Evolutionary conservation across 73 alveolate species (phyloP).

Genomic region (Paramecium primaurelia): DNA sequence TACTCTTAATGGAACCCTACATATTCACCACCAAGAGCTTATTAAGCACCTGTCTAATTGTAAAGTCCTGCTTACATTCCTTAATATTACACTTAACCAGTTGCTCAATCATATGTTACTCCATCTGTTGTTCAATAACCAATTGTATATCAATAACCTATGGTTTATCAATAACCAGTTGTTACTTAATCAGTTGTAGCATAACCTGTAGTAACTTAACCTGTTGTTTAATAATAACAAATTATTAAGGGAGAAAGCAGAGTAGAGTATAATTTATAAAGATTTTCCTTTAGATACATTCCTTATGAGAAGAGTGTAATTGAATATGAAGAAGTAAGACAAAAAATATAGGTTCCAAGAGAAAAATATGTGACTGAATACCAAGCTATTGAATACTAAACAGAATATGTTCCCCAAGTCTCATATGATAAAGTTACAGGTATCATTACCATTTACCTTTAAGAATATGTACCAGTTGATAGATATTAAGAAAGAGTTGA

Average conservation of each 20-base stretch:
- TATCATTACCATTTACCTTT: background rate
- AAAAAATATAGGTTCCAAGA: constrained; percentile 45
- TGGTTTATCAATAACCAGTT: background rate
- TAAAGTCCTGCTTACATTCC: background rate
- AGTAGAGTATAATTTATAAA: background rate
- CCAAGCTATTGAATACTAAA: constrained; percentile 51
- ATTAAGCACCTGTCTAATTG: background rate
- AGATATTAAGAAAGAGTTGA: constrained; percentile 55
- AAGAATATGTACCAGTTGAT: constrained; percentile 54
- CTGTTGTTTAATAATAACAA: background rate
- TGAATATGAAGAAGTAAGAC: constrained; percentile 59
- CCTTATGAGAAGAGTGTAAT: constrained; percentile 51
- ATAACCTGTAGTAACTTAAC: background rate
- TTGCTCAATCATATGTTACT: background rate
- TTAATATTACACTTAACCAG: background rate
- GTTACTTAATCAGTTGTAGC: background rate
- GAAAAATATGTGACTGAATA: constrained; percentile 54
- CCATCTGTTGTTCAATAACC: background rate
- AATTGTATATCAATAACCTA: background rate
- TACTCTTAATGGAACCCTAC: background rate
- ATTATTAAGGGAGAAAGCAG: constrained; percentile 17
- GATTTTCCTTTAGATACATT: constrained; percentile 13
- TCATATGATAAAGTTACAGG: constrained; percentile 46
- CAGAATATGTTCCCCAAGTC: constrained; percentile 56
- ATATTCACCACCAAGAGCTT: constrained; percentile 11